These are phyloP conservation scores for Coprinopsis strossmayeri DNA, from an alignment of 768 basidiomycete species.

Conservation along the genomic window DNA sequence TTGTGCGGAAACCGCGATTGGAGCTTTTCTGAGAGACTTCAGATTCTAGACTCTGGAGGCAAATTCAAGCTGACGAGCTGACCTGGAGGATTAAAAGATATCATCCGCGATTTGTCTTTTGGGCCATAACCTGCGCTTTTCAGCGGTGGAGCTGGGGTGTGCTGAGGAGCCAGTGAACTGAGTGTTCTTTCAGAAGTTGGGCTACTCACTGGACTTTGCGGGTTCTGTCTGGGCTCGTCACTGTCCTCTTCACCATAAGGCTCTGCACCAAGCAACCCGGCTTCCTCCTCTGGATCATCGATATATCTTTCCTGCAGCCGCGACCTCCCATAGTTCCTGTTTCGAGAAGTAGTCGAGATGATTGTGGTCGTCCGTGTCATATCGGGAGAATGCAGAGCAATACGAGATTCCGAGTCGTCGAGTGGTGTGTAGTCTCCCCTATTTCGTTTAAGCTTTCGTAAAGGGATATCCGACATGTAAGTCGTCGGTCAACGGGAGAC, in stretches of 20 bases:
- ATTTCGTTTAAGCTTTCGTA: constrained; percentile 51
- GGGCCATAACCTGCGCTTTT: constrained; percentile 19
- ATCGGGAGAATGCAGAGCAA: constrained; percentile 12
- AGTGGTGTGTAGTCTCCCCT: constrained; percentile 44
- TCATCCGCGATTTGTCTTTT: constrained; percentile 70
- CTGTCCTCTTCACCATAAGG: constrained; percentile 31
- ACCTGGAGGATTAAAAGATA: constrained; percentile 73
- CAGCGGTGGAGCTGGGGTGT: constrained; percentile 18
- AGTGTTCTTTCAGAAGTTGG: neutral
- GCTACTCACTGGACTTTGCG: constrained; percentile 15
- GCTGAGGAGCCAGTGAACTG: constrained; percentile 12
- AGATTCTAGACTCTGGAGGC: neutral
- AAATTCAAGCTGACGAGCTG: neutral
- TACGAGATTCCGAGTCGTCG: constrained; percentile 16
- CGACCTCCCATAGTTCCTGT: constrained; percentile 28
- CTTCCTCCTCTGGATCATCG: constrained; percentile 62
- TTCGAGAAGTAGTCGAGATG: constrained; percentile 22
- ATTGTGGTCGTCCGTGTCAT: constrained; percentile 18
- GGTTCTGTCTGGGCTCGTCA: constrained; percentile 16
- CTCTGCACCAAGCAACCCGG: constrained; percentile 37
- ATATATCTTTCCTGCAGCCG: constrained; percentile 48
- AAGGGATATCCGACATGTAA: constrained; percentile 69
- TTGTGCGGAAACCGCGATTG: constrained; percentile 77
- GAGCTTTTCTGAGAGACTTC: constrained; percentile 52
- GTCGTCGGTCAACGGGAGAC: too few species aligned